A percentile compares a stretch with the other conserved stretches of the same genome.
Evolutionary conservation across 331 rosid genomes (phyloP).

Genomic region (Saraca asoca): DNA sequence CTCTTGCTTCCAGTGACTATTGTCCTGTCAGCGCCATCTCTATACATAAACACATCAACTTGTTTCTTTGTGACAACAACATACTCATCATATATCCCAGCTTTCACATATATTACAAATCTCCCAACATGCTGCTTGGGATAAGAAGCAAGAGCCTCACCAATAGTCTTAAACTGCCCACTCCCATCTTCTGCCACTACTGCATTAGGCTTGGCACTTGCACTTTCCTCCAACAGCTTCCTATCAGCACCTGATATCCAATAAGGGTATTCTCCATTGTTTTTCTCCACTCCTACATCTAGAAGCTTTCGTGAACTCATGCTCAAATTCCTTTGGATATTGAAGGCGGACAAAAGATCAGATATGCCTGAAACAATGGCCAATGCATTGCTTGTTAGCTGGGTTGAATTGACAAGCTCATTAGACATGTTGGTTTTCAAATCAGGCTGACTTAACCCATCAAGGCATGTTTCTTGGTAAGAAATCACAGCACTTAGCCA

Average conservation of each 20-base stretch:
- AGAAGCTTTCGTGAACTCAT: conserved; percentile 26
- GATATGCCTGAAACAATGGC: conserved; percentile 42
- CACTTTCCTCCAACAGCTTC: conserved; percentile 29
- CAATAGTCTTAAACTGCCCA: conserved; percentile 48
- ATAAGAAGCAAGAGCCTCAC: conserved; percentile 48
- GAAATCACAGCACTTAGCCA: conserved; percentile 54
- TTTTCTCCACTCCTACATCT: neutral
- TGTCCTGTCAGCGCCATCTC: conserved; percentile 51
- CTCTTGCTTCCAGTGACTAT: conserved; percentile 47
- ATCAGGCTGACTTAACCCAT: conserved; percentile 34
- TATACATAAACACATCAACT: conserved; percentile 50
- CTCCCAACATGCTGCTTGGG: conserved; percentile 36
- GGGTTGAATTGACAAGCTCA: conserved; percentile 33
- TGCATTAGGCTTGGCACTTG: conserved; percentile 32
- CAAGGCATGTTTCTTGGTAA: conserved; percentile 46
- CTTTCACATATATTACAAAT: conserved; percentile 52
- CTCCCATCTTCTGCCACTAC: conserved; percentile 59
- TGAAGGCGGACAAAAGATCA: conserved; percentile 8
- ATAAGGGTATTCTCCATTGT: neutral
- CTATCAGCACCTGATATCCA: conserved; percentile 45
- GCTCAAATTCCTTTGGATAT: conserved; percentile 19
- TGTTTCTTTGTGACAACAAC: conserved; percentile 30
- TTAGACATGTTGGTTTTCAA: conserved; percentile 30
- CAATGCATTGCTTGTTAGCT: conserved; percentile 54
- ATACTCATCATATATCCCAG: conserved; percentile 48